Evolutionary conservation across 2,329 filamentous ascomycete genomes (phyloP).

Genomic region (Acephala macrosclerotiorum): DNA sequence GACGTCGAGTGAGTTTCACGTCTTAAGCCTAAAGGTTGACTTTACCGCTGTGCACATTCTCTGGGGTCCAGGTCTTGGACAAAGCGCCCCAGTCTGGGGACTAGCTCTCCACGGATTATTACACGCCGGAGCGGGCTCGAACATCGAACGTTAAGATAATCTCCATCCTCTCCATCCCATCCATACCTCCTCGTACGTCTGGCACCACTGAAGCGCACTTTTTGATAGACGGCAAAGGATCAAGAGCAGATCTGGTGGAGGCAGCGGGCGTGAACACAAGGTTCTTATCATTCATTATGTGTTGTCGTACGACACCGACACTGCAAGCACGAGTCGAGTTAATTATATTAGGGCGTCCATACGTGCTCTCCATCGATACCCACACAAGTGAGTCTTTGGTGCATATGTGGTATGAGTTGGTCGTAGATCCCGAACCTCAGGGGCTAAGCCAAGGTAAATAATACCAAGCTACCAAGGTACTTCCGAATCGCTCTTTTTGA

Average conservation of each 20-base stretch:
- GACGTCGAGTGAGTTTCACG: slow-evolving; percentile 5
- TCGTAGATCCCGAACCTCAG: slow-evolving; percentile 15
- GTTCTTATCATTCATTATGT: slow-evolving; percentile 20
- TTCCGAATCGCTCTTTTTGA: slow-evolving; percentile 8
- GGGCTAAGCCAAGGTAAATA: slow-evolving; percentile 2
- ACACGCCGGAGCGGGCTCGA: slow-evolving; percentile 10
- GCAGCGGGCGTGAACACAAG: slow-evolving; percentile 5
- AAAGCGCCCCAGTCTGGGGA: slow-evolving; percentile 4
- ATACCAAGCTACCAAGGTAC: slow-evolving; percentile 12
- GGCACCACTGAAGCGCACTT: slow-evolving; percentile 12
- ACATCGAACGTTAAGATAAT: not conserved
- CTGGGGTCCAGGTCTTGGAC: slow-evolving; percentile 1
- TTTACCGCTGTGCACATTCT: not conserved
- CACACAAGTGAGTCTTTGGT: slow-evolving; percentile 15
- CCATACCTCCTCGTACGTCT: not conserved
- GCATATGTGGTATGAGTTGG: slow-evolving; percentile 23
- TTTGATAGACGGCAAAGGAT: slow-evolving; percentile 11
- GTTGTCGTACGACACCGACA: slow-evolving; percentile 6
- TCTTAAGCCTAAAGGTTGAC: slow-evolving; percentile 6
- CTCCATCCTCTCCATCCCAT: not conserved
- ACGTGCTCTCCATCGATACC: slow-evolving; percentile 1
- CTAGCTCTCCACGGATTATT: not conserved
- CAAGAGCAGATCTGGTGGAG: slow-evolving; percentile 6
- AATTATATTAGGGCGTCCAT: not conserved
- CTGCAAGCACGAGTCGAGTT: not conserved